phyloP scores from a whole-genome alignment of 2,329 filamentous ascomycete genomes.

The Aspergillus floridensis region DNA sequence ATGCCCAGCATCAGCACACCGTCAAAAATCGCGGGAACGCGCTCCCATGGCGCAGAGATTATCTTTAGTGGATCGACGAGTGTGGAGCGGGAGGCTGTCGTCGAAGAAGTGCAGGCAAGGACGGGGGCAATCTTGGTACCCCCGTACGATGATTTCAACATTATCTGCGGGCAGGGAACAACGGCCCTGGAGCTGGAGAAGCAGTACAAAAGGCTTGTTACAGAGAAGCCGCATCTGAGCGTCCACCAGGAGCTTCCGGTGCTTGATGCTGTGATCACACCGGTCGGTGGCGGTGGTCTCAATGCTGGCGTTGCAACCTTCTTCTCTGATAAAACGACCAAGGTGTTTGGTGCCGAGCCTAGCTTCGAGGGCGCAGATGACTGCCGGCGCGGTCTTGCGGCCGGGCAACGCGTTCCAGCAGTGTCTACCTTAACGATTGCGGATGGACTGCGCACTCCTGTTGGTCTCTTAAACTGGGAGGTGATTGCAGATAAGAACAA shows the following conservation, averaged over 20 bases:
- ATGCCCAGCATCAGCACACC: slow-evolving; percentile 85
- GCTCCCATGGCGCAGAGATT: slow-evolving; percentile 72
- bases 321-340: slow-evolving; percentile 64
- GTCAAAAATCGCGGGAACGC: slow-evolving; percentile 83
- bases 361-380: slow-evolving; percentile 81
- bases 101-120: slow-evolving; percentile 63
- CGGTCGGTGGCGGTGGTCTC: slow-evolving; percentile 85
- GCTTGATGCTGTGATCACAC: slow-evolving; percentile 73
- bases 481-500: slow-evolving; percentile 71
- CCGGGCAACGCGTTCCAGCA: slow-evolving; percentile 60
- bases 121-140: slow-evolving; percentile 80
- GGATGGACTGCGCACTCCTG: slow-evolving; percentile 81
- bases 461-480: slow-evolving; percentile 72
- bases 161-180: slow-evolving; percentile 92
- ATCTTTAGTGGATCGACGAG: slow-evolving; percentile 80
- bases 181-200: slow-evolving; percentile 75
- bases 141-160: slow-evolving; percentile 88
- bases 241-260: slow-evolving; percentile 9
- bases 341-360: slow-evolving; percentile 86
- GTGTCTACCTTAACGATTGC: slow-evolving; percentile 81
- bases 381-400: slow-evolving; percentile 65
- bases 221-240: slow-evolving; percentile 26
- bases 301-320: slow-evolving; percentile 78
- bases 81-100: slow-evolving; percentile 75
- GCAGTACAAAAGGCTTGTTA: slow-evolving; percentile 62